Evolutionary conservation across 345 rosid genomes (phyloP), one percentile per base, ranked within the genome.

Genomic region (Clarkia xantiana): DNA sequence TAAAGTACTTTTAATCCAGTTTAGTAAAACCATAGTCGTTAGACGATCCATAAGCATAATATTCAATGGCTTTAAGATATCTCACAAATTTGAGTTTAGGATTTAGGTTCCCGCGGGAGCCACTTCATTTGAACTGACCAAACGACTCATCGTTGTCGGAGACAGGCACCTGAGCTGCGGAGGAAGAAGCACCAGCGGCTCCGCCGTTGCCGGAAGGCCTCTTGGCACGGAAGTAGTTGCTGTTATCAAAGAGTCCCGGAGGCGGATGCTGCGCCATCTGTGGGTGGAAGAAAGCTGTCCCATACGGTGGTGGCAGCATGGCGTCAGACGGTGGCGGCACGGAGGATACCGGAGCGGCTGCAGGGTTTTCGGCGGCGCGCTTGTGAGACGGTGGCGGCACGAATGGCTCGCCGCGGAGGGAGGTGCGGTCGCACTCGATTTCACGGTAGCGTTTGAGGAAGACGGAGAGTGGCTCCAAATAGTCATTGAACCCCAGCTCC

Each of bases 401-500:
- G 14, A 53, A 53, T 0, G 56, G 54, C 22, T 51, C 54, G 11
- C 54, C 54, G 20, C 54, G 38, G 6, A 51, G 42, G 19, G 54
- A 51, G n/a, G 49, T 15, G 18, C 59, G 65, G 47, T 54, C 65
- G 43, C 59, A 41, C 52, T 61, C 65, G 16, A 54, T 47, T 49
- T 53, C 65, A 2, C 59, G 58, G 50, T 61, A 48, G 18, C 65
- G 47, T 48, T 42, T 47, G 47, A 61, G 65, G 40, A 45, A 61
- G 6, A 61, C n/a, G 22, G 49, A 47, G 54, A 61, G 65, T 1
- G 65, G 65, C 54, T 48, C 65, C 13, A 61, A 16, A 48, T 61
- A 61, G 65, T 54, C 44, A 16, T 61, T 59, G 19, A 61, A 54
- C 54, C 65, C 65, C 4, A 61, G 65, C 58, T 61, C 53, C 20